phyloP scores from a whole-genome alignment of 495 filamentous ascomycete genomes.

The Evansstolkia leycettana region DNA sequence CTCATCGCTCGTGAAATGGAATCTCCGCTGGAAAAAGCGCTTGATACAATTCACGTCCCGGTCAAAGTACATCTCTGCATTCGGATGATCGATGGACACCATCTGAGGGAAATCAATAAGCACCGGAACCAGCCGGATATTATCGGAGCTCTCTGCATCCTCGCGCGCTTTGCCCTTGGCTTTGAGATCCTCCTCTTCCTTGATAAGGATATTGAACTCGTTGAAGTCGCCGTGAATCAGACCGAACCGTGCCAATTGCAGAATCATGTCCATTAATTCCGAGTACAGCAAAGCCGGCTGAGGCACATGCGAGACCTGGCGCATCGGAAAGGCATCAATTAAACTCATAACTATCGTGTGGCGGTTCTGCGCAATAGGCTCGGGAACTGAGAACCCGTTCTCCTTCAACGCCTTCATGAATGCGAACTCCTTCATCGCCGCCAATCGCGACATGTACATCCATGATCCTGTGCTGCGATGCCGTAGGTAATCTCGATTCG shows the following conservation, averaged over 20 bases:
- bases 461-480: constrained; percentile 67
- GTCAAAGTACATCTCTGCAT: constrained; percentile 92
- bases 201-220: constrained; percentile 95
- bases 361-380: constrained; percentile 72
- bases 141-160: constrained; percentile 18
- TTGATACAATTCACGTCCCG: constrained; percentile 92
- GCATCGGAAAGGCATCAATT: constrained; percentile 77
- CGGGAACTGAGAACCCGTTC: constrained; percentile 80
- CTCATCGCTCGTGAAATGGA: constrained; percentile 71
- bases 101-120: constrained; percentile 98
- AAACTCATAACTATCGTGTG: constrained; percentile 94
- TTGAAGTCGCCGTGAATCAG: constrained; percentile 99
- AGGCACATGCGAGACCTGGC: constrained; percentile 68
- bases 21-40: constrained; percentile 78
- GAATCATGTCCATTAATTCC: constrained; percentile 75
- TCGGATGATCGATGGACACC: constrained; percentile 86
- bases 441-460: constrained; percentile 94
- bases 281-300: constrained; percentile 73
- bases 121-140: constrained; percentile 43
- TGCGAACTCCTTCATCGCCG: constrained; percentile 81
- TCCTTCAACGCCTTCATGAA: constrained; percentile 80
- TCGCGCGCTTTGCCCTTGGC: constrained; percentile 23
- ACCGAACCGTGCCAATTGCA: constrained; percentile 73
- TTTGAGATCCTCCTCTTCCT: constrained; percentile 45
- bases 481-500: constrained; percentile 89